A percentile compares a stretch with the other conserved stretches of the same genome.
phyloP scores from a whole-genome alignment of 2,329 filamentous ascomycete genomes.

The Penicillium sp. region DNA sequence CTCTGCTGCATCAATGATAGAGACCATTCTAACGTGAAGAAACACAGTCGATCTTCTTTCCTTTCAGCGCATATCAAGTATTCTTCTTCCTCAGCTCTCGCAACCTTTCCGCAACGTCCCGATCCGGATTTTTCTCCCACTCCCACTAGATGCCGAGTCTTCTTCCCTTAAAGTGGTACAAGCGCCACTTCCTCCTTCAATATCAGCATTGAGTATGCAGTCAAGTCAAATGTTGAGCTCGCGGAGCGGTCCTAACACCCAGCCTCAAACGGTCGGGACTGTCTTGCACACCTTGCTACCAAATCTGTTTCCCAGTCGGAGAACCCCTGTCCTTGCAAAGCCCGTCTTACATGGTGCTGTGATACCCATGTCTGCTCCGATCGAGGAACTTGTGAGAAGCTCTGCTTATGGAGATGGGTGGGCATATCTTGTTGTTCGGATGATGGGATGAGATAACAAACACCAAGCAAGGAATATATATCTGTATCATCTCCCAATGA shows the following conservation, averaged over 20 bases:
- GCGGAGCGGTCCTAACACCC: slow-evolving; percentile 34
- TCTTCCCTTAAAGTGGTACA: slow-evolving; percentile 67
- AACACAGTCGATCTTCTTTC: slow-evolving; percentile 65
- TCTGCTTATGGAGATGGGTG: slow-evolving; percentile 91
- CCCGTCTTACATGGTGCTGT: slow-evolving; percentile 81
- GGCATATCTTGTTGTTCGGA: slow-evolving; percentile 75
- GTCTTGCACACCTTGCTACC: slow-evolving; percentile 75
- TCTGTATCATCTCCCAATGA: no score
- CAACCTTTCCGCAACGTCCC: slow-evolving; percentile 79
- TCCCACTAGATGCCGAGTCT: slow-evolving; percentile 53
- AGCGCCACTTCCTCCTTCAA: slow-evolving; percentile 61
- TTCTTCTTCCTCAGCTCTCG: slow-evolving; percentile 68
- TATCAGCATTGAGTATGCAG: slow-evolving; percentile 31
- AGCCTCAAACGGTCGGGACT: slow-evolving; percentile 69
- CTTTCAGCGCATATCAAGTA: slow-evolving; percentile 72
- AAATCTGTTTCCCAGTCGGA: slow-evolving; percentile 78
- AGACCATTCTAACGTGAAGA: not conserved
- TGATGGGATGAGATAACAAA: slow-evolving; percentile 50
- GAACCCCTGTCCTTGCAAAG: slow-evolving; percentile 79
- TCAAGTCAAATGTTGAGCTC: slow-evolving; percentile 23
- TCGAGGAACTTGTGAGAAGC: slow-evolving; percentile 79
- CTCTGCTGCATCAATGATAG: not conserved
- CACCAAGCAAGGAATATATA: no score
- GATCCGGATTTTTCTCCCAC: slow-evolving; percentile 79
- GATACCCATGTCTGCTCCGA: slow-evolving; percentile 72